Evolutionary conservation across 345 rosid genomes (phyloP).

Genomic region (Eucalyptus leucophloia): DNA sequence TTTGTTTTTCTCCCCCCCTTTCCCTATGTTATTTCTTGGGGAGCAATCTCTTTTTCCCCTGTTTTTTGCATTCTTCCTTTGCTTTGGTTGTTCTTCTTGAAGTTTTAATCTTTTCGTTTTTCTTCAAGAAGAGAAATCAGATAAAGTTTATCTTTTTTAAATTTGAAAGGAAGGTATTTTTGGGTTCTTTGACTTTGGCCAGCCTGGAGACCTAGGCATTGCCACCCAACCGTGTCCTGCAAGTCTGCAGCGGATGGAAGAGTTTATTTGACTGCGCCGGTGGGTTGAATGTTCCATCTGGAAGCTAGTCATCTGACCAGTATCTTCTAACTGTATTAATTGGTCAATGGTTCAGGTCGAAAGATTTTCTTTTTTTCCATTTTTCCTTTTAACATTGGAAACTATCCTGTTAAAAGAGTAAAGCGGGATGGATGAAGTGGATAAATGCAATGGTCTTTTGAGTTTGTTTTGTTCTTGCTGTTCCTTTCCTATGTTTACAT

Average conservation of each 20-base stretch:
- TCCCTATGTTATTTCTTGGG: not conserved
- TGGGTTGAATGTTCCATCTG: not conserved
- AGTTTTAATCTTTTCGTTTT: not conserved
- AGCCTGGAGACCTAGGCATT: not conserved
- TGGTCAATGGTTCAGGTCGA: not conserved
- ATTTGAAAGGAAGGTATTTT: not conserved
- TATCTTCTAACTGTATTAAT: not conserved
- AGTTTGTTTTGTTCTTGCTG: not conserved
- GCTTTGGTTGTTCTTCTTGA: not conserved
- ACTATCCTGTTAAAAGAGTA: not conserved
- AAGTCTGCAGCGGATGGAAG: not conserved
- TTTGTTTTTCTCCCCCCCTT: not conserved
- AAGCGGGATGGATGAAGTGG: not conserved
- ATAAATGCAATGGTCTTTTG: not conserved
- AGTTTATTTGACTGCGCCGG: not conserved
- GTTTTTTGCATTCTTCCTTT: not conserved
- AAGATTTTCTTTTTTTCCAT: not conserved
- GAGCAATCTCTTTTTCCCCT: not conserved
- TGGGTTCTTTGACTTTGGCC: not conserved
- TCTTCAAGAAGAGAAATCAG: not conserved
- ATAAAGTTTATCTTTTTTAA: not conserved
- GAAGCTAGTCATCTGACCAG: not conserved
- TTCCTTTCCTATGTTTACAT: not conserved
- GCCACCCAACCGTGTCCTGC: not conserved
- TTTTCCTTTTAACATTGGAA: not conserved